phyloP scores from a whole-genome alignment of 352 stramenopile species.

The Phytophthora lateralis region DNA sequence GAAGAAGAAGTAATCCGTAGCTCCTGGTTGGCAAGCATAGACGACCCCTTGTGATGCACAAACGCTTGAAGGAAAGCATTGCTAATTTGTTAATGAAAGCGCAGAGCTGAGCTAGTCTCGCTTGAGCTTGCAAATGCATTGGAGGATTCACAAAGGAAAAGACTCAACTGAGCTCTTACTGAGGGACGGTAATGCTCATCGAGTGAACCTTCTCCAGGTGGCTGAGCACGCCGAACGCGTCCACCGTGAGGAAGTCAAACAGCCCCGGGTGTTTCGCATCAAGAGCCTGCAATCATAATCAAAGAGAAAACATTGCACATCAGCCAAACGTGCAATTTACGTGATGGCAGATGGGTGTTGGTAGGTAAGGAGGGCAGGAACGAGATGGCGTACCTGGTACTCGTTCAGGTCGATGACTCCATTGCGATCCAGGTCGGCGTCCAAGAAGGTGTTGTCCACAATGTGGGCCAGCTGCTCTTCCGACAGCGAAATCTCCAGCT shows the following conservation, averaged over 20 bases:
- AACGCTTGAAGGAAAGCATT: constrained; percentile 26
- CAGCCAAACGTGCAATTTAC: neutral
- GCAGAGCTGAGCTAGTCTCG: constrained; percentile 22
- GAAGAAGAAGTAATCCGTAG: constrained; percentile 47
- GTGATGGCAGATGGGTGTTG: neutral
- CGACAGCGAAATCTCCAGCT: constrained; percentile 80
- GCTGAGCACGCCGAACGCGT: constrained; percentile 81
- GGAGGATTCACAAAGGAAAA: constrained; percentile 7
- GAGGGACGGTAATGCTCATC: constrained; percentile 56
- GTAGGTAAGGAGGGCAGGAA: neutral
- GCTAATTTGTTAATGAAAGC: constrained; percentile 32
- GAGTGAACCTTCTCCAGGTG: constrained; percentile 87
- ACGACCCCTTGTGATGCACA: constrained; percentile 14
- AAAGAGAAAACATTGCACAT: neutral
- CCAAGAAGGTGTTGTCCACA: constrained; percentile 84
- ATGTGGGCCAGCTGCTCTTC: constrained; percentile 80
- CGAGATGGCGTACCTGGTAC: constrained; percentile 58
- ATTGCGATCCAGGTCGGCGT: constrained; percentile 82
- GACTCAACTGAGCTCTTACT: constrained; percentile 32
- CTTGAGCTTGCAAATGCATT: constrained; percentile 25
- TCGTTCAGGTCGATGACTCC: constrained; percentile 80
- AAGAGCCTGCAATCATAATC: constrained; percentile 46
- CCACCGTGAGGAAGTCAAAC: constrained; percentile 88
- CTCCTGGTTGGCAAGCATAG: constrained; percentile 21
- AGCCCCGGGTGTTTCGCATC: constrained; percentile 84